Percentiles rank a stretch among this genome's conserved stretches.
Evolutionary conservation across 2,329 filamentous ascomycete species (phyloP).

Genomic region (Tolypocladium cylindrosporum): DNA sequence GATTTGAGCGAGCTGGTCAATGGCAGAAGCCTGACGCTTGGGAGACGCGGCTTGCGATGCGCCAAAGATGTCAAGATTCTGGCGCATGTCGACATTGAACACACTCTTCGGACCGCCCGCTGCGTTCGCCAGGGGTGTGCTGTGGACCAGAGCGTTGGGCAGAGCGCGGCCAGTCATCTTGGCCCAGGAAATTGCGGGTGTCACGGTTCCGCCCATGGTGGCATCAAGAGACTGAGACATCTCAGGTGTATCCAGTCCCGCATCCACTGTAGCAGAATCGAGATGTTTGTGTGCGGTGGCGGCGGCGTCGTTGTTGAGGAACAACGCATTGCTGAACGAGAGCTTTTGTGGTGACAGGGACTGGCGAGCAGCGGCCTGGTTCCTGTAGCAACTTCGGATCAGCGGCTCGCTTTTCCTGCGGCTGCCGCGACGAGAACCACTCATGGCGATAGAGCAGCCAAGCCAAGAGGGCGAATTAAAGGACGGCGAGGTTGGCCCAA

Average conservation of each 20-base stretch:
- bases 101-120: slow-evolving; percentile 8
- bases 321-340: neutral
- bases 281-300: neutral
- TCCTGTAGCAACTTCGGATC: slow-evolving; percentile 13
- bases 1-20: slow-evolving; percentile 17
- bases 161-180: slow-evolving; percentile 5
- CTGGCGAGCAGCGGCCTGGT: slow-evolving; percentile 12
- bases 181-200: slow-evolving; percentile 9
- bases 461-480: slow-evolving; percentile 19
- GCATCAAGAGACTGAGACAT: neutral
- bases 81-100: slow-evolving; percentile 23
- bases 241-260: neutral
- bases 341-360: slow-evolving; percentile 19
- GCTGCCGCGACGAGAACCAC: slow-evolving; percentile 12
- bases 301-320: neutral
- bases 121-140: slow-evolving; percentile 4
- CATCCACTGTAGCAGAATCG: neutral
- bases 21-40: slow-evolving; percentile 3
- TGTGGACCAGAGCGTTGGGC: neutral
- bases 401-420: slow-evolving; percentile 26
- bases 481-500: slow-evolving; percentile 16
- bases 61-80: slow-evolving; percentile 24
- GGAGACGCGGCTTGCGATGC: slow-evolving; percentile 10
- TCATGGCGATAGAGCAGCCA: slow-evolving; percentile 8
- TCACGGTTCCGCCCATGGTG: neutral